Evolutionary conservation across 192 early-diverging fungal species (phyloP), one percentile per base, ranked within the genome.

Genomic region (Backusella psychrophila): DNA sequence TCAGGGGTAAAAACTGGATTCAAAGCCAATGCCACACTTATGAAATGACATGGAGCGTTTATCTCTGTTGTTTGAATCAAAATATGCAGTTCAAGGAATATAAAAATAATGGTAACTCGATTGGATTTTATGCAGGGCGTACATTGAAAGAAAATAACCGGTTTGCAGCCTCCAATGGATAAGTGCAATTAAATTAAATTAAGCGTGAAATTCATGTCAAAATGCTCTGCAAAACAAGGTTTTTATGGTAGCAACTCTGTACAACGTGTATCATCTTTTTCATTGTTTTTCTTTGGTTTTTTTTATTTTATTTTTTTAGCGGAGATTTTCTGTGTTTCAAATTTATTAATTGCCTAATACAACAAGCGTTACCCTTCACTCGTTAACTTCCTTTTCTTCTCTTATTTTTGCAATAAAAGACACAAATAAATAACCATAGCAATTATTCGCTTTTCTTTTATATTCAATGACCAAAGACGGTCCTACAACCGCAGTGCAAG

Each of bases 401-500:
- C 21, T 63, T 63, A 59, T 23, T 59, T 29, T 69, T 29, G 29
- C 34, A 21, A 38, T 39, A 11, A 35, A 69, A 39, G 21, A n/a
- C 21, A 21, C 3, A 29, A 23, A 63, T 29, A 63, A 26, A 59
- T 63, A 63, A 63, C 26, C 26, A 63, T 63, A 63, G 26, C 9
- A 29, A 63, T 63, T 63, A 63, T 63, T 23, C 56, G 56, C 56
- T 63, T 29, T 63, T 76, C 35, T 49, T 69, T 52, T 56, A 38
- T 59, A 36, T 69, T 26, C 33, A 33, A 77, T 71, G 75, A 65
- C 69, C 39, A 77, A 77, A 68, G 78, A 75, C 9, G 73, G 75
- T 74, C 80, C 71, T 69, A 81, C 80, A 9, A 71, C 80, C n/a
- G 80, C 80, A 71, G 80, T 81, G 26, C 80, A 81, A 81, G 80